These are phyloP conservation scores for Aethionema arabicum DNA, from an alignment of 345 rosid genomes.

Conservation along the genomic window DNA sequence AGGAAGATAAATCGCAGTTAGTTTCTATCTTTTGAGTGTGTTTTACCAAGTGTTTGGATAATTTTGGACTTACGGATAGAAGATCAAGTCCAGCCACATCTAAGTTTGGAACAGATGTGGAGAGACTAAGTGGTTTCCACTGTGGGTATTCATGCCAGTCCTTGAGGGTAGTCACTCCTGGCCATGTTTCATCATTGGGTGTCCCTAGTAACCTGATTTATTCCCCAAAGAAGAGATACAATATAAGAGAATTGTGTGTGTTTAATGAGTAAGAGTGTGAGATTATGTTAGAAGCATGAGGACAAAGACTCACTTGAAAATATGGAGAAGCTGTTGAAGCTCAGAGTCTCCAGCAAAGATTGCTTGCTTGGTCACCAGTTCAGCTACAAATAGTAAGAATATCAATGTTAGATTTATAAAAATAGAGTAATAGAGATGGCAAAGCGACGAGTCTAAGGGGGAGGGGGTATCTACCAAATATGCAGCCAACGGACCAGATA, in stretches of 20 bases:
- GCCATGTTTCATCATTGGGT: constrained; percentile 90
- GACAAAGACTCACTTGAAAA: constrained; percentile 57
- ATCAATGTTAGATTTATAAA: background rate
- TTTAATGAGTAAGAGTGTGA: background rate
- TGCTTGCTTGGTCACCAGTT: constrained; percentile 80
- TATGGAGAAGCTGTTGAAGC: constrained; percentile 91
- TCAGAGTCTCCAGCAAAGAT: constrained; percentile 94
- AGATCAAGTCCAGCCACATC: constrained; percentile 74
- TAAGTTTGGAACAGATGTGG: constrained; percentile 62
- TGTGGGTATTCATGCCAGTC: constrained; percentile 99
- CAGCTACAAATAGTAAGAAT: constrained; percentile 46
- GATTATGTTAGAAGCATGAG: background rate
- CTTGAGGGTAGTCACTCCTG: constrained; percentile 78
- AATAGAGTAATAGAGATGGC: background rate
- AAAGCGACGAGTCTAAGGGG: background rate
- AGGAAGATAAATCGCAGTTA: constrained; percentile 1
- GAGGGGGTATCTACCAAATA: constrained; percentile 58
- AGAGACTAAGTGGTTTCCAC: constrained; percentile 72
- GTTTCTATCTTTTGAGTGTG: constrained; percentile 14
- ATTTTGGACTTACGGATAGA: constrained; percentile 52
- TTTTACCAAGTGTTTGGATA: background rate
- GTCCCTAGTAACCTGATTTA: constrained; percentile 77
- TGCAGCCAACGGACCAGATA: constrained; percentile 94
- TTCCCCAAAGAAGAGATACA: background rate
- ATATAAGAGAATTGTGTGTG: background rate